These are phyloP conservation scores for Aschersonia sp. DNA, from an alignment of 2,329 filamentous ascomycete species.

Conservation along the genomic window DNA sequence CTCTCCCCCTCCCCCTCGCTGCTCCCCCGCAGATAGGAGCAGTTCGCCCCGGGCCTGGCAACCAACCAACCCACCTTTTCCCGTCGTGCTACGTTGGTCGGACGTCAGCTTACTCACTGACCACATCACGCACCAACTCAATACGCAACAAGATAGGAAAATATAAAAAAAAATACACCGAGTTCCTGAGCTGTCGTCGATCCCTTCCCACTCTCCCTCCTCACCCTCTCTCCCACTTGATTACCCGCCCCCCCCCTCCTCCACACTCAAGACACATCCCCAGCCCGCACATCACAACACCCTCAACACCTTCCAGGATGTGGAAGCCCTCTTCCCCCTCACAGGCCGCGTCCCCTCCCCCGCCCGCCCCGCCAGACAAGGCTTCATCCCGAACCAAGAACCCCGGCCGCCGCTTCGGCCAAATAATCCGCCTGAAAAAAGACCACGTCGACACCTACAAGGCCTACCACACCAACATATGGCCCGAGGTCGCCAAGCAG, in stretches of 20 bases:
- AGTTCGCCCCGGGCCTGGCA: too few species aligned
- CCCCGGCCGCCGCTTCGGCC: constrained; percentile 45
- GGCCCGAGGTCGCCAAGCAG: constrained; percentile 64
- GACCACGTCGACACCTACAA: constrained; percentile 57
- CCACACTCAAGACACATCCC: background rate
- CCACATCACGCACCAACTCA: too few species aligned
- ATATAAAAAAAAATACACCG: too few species aligned
- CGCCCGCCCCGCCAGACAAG: background rate
- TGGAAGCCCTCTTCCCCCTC: constrained; percentile 8
- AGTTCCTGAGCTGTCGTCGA: background rate
- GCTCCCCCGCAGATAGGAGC: too few species aligned
- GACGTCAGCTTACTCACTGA: too few species aligned
- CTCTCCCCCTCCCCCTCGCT: too few species aligned
- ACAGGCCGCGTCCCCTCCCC: background rate
- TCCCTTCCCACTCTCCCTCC: background rate
- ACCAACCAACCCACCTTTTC: background rate
- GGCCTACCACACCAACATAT: constrained; percentile 56
- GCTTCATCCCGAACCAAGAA: constrained; percentile 15
- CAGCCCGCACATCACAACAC: too few species aligned
- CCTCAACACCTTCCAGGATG: constrained; percentile 4
- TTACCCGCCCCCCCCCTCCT: background rate
- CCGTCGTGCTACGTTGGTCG: background rate
- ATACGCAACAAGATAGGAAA: too few species aligned
- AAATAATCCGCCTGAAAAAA: constrained; percentile 59
- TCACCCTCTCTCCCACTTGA: background rate